Evolutionary conservation across 768 basidiomycete species (phyloP), one percentile per base, ranked within the genome.

Genomic region (Leucogyrophana mollusca): DNA sequence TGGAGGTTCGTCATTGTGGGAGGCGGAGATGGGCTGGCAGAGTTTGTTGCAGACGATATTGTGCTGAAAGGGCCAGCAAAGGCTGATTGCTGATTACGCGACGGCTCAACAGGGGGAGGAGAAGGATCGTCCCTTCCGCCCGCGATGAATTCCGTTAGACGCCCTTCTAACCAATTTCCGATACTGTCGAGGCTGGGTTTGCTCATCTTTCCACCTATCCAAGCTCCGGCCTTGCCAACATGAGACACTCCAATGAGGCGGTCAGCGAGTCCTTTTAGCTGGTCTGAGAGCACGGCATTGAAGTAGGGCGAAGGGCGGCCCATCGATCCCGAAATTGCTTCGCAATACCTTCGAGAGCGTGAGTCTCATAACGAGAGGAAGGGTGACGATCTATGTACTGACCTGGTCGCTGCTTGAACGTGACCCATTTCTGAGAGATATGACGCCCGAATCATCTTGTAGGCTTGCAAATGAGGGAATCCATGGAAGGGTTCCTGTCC

Each of bases 181-280:
- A 98, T 82, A 25, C 84, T 85, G 62, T 97, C 94, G 37, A 98
- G 75, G 50, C 90, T 95, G 2, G 96, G 94, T 57, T 94, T 93
- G 27, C 83, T 77, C 52, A 94, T 74, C 62, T 91, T 94, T n/a
- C 81, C 77, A 10, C 81, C 74, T 46, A 93, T 91, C 93, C 93
- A 96, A 0, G 90, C 91, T 9, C 77, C 78, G 2, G 79, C 72
- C 65, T 90, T 92, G 58, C 93, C 90, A 32, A 80, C 69, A 24
- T 85, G 79, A 32, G 85, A 79, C 16, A 84, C 74, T 40, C 87
- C 85, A 35, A 80, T 69, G 22, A 97, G 77, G 22, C 92, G 83
- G 56, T 95, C 89, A 3, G 80, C 75, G 6, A 99, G 74, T 24
- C 81, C 80, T 64, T 82, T 87, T 39, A 96, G 70, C 56, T 90